Evolutionary conservation across 495 filamentous ascomycete genomes (phyloP).

Genomic region (Aspergillus biplanus): DNA sequence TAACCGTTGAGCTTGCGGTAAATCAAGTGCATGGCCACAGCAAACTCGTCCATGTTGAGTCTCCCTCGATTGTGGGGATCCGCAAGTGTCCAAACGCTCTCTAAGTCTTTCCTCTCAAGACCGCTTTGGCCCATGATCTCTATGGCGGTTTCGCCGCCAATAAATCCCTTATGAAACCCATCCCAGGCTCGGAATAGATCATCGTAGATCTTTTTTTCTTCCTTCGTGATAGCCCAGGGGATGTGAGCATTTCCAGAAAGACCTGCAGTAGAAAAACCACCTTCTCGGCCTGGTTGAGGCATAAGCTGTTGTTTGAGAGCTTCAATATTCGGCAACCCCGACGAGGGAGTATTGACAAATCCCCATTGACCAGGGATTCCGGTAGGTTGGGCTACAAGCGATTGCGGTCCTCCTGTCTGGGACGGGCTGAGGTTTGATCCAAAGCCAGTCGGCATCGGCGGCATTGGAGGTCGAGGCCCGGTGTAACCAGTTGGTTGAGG

Average conservation of each 20-base stretch:
- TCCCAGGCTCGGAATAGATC: slow-evolving; percentile 97
- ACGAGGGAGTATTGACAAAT: slow-evolving; percentile 89
- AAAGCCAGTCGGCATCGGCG: slow-evolving; percentile 91
- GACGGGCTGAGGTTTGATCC: slow-evolving; percentile 66
- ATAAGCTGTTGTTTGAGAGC: slow-evolving; percentile 95
- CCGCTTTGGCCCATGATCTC: slow-evolving; percentile 98
- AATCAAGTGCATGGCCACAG: slow-evolving; percentile 98
- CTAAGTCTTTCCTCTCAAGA: slow-evolving; percentile 83
- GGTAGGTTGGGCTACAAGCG: slow-evolving; percentile 91
- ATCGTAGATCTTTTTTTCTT: slow-evolving; percentile 97
- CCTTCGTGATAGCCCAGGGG: slow-evolving; percentile 98
- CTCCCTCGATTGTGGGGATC: slow-evolving; percentile 92
- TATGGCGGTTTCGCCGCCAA: slow-evolving; percentile 90
- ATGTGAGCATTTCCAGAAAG: slow-evolving; percentile 92
- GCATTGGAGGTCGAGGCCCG: slow-evolving; percentile 87
- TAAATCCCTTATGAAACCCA: slow-evolving; percentile 89
- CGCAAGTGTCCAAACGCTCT: slow-evolving; percentile 92
- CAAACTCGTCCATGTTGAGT: slow-evolving; percentile 97
- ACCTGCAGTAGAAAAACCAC: slow-evolving; percentile 85
- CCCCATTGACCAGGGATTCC: slow-evolving; percentile 97
- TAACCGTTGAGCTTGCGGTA: slow-evolving; percentile 97
- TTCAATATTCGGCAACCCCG: slow-evolving; percentile 90
- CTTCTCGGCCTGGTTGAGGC: slow-evolving; percentile 93
- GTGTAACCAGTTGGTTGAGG: slow-evolving; percentile 66
- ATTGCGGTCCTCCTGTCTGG: slow-evolving; percentile 60